These are phyloP conservation scores for Pseudonitzschia delicatissima DNA, from an alignment of 108 stramenopile species.

Conservation along the genomic window DNA sequence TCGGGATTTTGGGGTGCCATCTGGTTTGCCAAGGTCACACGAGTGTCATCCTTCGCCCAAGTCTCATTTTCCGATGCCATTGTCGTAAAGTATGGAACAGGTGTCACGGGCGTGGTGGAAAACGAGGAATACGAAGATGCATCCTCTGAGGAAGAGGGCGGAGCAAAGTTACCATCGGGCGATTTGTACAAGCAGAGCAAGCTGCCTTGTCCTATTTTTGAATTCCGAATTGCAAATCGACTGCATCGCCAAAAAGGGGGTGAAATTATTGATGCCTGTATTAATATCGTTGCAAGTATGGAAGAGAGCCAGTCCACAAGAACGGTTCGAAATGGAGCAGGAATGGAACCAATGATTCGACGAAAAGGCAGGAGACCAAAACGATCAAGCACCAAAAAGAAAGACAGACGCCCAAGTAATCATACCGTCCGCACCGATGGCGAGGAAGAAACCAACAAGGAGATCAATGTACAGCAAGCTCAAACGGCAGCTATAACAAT, in stretches of 20 bases:
- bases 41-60: slow-evolving; percentile 55
- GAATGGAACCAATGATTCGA: not conserved
- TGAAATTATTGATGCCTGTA: slow-evolving; percentile 62
- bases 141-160: not conserved
- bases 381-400: not conserved
- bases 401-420: not conserved
- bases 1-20: slow-evolving; percentile 64
- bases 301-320: slow-evolving; percentile 26
- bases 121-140: not conserved
- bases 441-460: not conserved
- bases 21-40: slow-evolving; percentile 71
- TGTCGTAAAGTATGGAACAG: slow-evolving; percentile 55
- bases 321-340: not conserved
- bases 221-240: slow-evolving; percentile 69
- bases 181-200: slow-evolving; percentile 5
- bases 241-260: slow-evolving; percentile 33
- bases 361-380: not conserved
- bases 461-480: slow-evolving; percentile 4
- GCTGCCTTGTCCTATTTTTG: slow-evolving; percentile 61
- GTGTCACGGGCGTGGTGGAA: slow-evolving; percentile 30
- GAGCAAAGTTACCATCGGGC: not conserved
- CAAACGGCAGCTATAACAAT: slow-evolving; percentile 3
- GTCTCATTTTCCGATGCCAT: slow-evolving; percentile 58
- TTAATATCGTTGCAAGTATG: slow-evolving; percentile 48
- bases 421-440: not conserved